phyloP scores from a whole-genome alignment of 1,284 basidiomycete species.

The Vanrija pseudolonga region DNA sequence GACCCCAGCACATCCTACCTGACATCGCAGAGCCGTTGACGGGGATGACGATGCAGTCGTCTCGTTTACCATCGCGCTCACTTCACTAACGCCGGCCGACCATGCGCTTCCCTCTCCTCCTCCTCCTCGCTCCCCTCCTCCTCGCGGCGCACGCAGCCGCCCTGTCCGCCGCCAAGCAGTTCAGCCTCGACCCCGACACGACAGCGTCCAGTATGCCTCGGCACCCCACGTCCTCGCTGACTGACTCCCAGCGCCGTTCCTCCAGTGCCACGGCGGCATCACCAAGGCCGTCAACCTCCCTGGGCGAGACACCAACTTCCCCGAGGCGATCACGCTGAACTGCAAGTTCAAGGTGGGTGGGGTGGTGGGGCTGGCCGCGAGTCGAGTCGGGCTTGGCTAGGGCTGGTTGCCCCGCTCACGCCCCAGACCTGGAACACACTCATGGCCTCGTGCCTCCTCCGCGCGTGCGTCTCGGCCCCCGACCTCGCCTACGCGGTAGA shows the following conservation, averaged over 20 bases:
- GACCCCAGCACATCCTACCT: too few species aligned
- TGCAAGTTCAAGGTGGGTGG: conserved; percentile 28
- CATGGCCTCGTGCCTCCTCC: conserved; percentile 28
- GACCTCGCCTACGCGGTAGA: conserved; percentile 42
- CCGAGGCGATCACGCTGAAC: conserved; percentile 21
- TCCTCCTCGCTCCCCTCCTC: conserved; percentile 10
- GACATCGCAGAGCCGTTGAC: too few species aligned
- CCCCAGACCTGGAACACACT: conserved; percentile 17
- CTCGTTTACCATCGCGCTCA: too few species aligned
- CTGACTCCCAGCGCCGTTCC: conserved; percentile 28
- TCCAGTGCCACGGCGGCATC: conserved; percentile 21
- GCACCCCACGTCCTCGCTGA: background rate
- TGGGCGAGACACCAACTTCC: conserved; percentile 9
- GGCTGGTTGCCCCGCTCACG: background rate
- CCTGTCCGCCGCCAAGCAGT: conserved; percentile 7
- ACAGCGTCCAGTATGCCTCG: conserved; percentile 16
- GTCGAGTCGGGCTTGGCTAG: too few species aligned
- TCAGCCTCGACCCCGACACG: conserved; percentile 12
- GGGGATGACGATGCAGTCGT: too few species aligned
- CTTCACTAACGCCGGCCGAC: too few species aligned
- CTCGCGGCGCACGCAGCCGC: conserved; percentile 16
- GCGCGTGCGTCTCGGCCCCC: conserved; percentile 28
- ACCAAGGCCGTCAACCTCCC: conserved; percentile 14
- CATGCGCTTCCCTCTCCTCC: background rate
- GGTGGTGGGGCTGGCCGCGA: too few species aligned